Evolutionary conservation across 2,329 filamentous ascomycete species (phyloP), one percentile per base, ranked within the genome.

Genomic region (Teratosphaeria zuluensis): DNA sequence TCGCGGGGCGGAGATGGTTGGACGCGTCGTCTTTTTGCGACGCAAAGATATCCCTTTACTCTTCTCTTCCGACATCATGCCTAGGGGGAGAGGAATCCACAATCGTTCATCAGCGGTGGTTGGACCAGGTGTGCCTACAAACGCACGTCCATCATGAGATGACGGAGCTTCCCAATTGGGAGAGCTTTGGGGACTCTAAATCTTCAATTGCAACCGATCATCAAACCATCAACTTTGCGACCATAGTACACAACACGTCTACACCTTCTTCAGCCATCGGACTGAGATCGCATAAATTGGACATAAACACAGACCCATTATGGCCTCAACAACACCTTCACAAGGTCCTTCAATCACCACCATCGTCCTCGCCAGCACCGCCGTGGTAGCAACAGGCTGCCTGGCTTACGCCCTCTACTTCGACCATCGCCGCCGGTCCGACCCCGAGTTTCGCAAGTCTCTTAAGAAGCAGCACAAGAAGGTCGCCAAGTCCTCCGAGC

Each of bases 401-500:
- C 72, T 86, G 64, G 84, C 81, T 68, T 87, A 87, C 71, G 84
- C 84, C 66, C 74, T 82, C 65, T 87, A 86, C 76, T 87, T 87
- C 65, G 84, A 87, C 73, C 79, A 86, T 77, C 80, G 80, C 70
- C 79, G 84, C 70, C 82, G 84, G 66, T 83, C 79, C 65, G 83
- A 86, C 67, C 79, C 82, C 57, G 79, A 82, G 42, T 87, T 87
- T 76, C 80, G 84, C 67, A 83, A 78, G 71, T 73, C 79, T 48
- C 72, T 87, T 69, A 88, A 89, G 74, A 84, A 86, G 70, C 88
- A 90, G 75, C 86, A 88, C 73, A 87, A 89, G 75, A 82, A 82
- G 71, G 83, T 87, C 73, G 84, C 81, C 64, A 86, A 86, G 66
- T 83, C 79, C 61, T 84, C 86, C 69, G 90, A 90, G 77, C 86